Base-by-base conservation (phyloP, 768 basidiomycete species). In the Fomitopsis serialis region DNA sequence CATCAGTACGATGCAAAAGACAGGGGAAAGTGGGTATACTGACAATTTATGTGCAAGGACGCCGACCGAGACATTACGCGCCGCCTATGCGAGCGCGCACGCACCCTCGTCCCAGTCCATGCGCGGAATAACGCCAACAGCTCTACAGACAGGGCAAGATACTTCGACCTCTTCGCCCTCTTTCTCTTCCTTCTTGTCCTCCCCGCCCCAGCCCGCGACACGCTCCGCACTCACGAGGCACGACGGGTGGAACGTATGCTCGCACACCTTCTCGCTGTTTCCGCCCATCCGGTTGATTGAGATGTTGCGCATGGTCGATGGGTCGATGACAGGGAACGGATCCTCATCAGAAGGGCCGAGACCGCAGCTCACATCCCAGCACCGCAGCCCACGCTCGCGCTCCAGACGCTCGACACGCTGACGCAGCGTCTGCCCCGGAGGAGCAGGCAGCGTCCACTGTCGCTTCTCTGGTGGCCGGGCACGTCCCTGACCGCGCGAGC, bases 361-460 rank as follows among this genome's bases (percentile, higher is more conserved):
- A 2, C 86, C 87, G 66, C 89, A 92, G 55, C 80, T 82, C 25
- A 82, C 68, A 60, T 90, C 89, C 36, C 72, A 79, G 64, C 89
- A 92, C 46, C 89, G 74, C 60, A 89, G 62, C 0, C 87, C 89
- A 21, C 79, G 76, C 63, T 88, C 86, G 21, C 84, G 78, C 66
- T 91, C 89, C 52, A 79, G 75, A 54, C 78, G 76, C 66, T 92
- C 89, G 17, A 92, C 74, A 6, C 82, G 78, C 65, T 90, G 81
- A 24, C 89, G 84, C 42, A 90, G 68, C 6, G 87, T 87, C 32
- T 75, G 76, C 0, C 88, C 88, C 2, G 87, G 87, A 0, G 85
- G 71, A 0, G 82, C 68, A 0, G 87, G 87, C 1, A 76, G 72
- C 2, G 72, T 68, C 87, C 87, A 90, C 24, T 67, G 55, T 49